Evolutionary conservation across 2,329 filamentous ascomycete species (phyloP).

Genomic region (Penicillium sp.): DNA sequence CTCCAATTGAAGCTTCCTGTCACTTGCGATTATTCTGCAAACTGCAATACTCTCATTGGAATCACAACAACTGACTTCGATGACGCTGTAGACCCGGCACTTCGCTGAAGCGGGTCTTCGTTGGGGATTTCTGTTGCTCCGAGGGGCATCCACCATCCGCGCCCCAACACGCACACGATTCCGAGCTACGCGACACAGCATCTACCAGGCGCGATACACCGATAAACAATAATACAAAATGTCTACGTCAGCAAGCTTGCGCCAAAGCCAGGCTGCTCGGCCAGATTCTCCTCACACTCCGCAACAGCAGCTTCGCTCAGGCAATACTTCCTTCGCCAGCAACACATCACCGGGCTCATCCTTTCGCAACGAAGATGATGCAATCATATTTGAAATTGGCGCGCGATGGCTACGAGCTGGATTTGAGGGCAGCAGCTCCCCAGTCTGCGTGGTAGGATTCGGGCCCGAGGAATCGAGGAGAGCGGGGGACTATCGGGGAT

Average conservation of each 20-base stretch:
- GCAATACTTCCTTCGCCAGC: slow-evolving; percentile 52
- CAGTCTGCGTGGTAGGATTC: slow-evolving; percentile 70
- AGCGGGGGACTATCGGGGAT: slow-evolving; percentile 77
- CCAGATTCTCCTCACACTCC: slow-evolving; percentile 63
- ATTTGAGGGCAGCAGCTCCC: slow-evolving; percentile 78
- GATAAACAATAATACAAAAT: slow-evolving; percentile 7
- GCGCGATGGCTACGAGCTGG: slow-evolving; percentile 76
- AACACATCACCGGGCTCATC: slow-evolving; percentile 59
- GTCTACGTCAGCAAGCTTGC: slow-evolving; percentile 29
- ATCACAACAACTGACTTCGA: background rate
- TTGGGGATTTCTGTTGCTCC: slow-evolving; percentile 6
- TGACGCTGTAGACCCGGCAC: slow-evolving; percentile 4
- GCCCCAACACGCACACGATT: slow-evolving; percentile 5
- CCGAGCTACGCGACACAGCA: background rate
- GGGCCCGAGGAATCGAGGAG: slow-evolving; percentile 74
- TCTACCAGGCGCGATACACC: background rate
- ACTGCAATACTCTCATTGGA: background rate
- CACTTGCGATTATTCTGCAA: background rate
- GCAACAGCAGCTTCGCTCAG: slow-evolving; percentile 47
- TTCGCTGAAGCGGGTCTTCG: slow-evolving; percentile 7
- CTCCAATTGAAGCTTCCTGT: background rate
- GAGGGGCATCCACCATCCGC: slow-evolving; percentile 10
- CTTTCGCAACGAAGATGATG: slow-evolving; percentile 76
- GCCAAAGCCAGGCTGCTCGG: slow-evolving; percentile 30
- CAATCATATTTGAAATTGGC: slow-evolving; percentile 79